Percentiles rank a stretch among this genome's conserved stretches.
Evolutionary conservation across 768 basidiomycete species (phyloP).

Genomic region (Rickenella mellea): DNA sequence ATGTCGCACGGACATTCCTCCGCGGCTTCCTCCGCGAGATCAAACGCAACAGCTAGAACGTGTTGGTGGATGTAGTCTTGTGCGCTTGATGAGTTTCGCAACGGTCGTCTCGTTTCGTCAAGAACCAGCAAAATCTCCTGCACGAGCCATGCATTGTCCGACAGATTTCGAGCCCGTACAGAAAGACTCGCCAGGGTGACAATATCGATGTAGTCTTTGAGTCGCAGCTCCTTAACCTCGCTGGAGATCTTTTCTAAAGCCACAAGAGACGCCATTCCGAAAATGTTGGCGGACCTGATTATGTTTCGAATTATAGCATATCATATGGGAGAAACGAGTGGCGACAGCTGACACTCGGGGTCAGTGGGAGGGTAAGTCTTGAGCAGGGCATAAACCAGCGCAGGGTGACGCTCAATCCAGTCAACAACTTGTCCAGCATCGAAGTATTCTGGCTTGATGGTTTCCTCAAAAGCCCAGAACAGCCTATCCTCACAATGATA

Average conservation of each 20-base stretch:
- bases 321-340: constrained; percentile 14
- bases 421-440: constrained; percentile 21
- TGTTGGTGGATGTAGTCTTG: constrained; percentile 44
- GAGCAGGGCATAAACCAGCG: constrained; percentile 44
- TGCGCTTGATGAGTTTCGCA: constrained; percentile 14
- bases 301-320: constrained; percentile 34
- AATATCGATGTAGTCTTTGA: constrained; percentile 39
- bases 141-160: too few species aligned
- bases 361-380: constrained; percentile 38
- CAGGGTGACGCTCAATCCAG: constrained; percentile 44
- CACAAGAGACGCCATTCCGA: constrained; percentile 46
- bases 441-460: constrained; percentile 19
- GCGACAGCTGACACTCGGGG: constrained; percentile 22
- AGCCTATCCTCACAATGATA: constrained; percentile 47
- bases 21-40: constrained; percentile 57
- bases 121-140: constrained; percentile 56
- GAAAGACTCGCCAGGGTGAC: constrained; percentile 42
- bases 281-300: constrained; percentile 43
- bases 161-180: constrained; percentile 38
- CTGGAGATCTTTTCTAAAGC: constrained; percentile 45
- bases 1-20: constrained; percentile 62
- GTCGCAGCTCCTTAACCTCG: constrained; percentile 30
- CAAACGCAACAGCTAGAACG: constrained; percentile 48
- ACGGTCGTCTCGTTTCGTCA: constrained; percentile 32
- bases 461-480: constrained; percentile 38